These are phyloP conservation scores for Cornus kousa DNA, from an alignment of 148 eudicot genomes.

Conservation along the genomic window DNA sequence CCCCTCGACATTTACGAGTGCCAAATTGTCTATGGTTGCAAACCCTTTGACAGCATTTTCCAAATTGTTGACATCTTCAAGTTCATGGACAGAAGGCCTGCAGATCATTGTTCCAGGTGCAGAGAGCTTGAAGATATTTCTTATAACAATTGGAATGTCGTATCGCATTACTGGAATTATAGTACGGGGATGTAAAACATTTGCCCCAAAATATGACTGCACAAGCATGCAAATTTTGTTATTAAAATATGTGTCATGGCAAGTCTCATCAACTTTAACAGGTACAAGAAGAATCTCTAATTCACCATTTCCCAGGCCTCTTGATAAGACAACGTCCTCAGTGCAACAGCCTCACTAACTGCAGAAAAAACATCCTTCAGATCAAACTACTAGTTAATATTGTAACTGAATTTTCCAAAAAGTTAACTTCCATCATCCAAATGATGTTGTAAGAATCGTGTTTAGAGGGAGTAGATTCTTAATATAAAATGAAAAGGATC, in stretches of 20 bases:
- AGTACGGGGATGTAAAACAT: slow-evolving; percentile 97
- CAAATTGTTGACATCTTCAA: slow-evolving; percentile 43
- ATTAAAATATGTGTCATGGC: slow-evolving; percentile 1
- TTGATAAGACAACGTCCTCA: slow-evolving; percentile 84
- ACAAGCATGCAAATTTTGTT: slow-evolving; percentile 18
- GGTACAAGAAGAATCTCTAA: slow-evolving; percentile 1
- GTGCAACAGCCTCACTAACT: slow-evolving; percentile 96
- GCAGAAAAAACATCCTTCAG: slow-evolving; percentile 29
- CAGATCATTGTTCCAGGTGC: slow-evolving; percentile 95
- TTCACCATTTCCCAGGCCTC: slow-evolving; percentile 99
- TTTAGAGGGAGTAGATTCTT: neutral
- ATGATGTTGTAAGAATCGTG: neutral
- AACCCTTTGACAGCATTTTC: slow-evolving; percentile 89
- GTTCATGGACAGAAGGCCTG: slow-evolving; percentile 43
- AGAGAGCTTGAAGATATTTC: slow-evolving; percentile 89
- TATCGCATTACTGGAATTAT: slow-evolving; percentile 93
- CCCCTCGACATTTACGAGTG: slow-evolving; percentile 98
- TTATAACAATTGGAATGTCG: slow-evolving; percentile 92
- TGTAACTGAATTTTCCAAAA: neutral
- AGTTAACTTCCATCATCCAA: neutral
- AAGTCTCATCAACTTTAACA: slow-evolving; percentile 4
- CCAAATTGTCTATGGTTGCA: slow-evolving; percentile 96
- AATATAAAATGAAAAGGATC: neutral
- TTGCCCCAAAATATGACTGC: slow-evolving; percentile 99
- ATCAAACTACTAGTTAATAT: neutral